Conservation (phyloP, 306 rosid genomes). For the Vigna trinervia region DNA sequence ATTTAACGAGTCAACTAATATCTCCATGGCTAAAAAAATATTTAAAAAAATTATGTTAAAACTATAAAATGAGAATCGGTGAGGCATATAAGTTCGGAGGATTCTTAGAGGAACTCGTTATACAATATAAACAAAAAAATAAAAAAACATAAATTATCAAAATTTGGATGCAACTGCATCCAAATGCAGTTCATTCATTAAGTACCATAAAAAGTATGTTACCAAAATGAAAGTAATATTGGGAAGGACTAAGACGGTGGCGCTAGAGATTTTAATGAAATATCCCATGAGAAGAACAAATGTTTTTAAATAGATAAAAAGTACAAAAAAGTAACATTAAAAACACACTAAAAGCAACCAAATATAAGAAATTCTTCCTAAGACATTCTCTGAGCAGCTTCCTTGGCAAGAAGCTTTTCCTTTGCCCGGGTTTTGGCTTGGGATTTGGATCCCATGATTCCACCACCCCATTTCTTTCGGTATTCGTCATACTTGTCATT, state of each 20-base stretch:
- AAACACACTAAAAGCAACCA: constrained; percentile 27
- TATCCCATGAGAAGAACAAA: constrained; percentile 35
- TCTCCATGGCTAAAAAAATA: too few species aligned
- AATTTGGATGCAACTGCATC: neutral
- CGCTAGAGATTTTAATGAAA: neutral
- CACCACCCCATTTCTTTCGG: constrained; percentile 91
- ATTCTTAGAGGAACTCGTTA: too few species aligned
- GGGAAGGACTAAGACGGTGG: neutral
- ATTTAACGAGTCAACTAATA: too few species aligned
- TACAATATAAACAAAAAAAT: too few species aligned
- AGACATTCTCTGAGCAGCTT: constrained; percentile 77
- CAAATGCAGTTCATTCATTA: neutral
- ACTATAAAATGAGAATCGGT: too few species aligned
- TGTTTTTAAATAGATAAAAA: neutral
- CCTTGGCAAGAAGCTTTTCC: constrained; percentile 77
- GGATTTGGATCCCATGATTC: constrained; percentile 88
- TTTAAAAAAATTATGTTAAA: too few species aligned
- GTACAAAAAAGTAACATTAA: neutral
- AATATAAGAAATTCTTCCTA: constrained; percentile 39
- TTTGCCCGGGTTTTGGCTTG: constrained; percentile 83
- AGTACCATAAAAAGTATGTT: neutral
- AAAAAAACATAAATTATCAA: neutral
- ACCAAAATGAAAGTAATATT: neutral
- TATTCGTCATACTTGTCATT: constrained; percentile 82
- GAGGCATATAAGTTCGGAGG: too few species aligned